A percentile compares a stretch with the other conserved stretches of the same genome.
Conservation (phyloP, 768 basidiomycete species). For the Amanita phalloides region DNA sequence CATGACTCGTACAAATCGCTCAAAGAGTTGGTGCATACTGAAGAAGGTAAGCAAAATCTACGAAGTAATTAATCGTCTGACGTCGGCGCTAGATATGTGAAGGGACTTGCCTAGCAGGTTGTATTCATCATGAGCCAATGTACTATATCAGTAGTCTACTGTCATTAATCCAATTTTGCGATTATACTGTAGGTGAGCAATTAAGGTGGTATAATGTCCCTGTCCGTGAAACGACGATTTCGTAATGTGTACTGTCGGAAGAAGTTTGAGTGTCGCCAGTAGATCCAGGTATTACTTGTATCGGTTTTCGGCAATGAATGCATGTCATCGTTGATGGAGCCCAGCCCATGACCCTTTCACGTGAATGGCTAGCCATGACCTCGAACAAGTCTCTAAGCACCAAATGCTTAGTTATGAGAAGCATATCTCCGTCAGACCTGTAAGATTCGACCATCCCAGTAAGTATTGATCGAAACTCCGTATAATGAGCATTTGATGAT, state of each 20-base stretch:
- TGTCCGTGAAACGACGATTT: conserved; percentile 44
- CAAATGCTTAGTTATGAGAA: conserved; percentile 74
- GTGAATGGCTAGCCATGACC: conserved; percentile 47
- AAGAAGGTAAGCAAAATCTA: conserved; percentile 17
- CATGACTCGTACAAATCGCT: conserved; percentile 45
- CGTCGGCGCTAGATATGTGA: neutral
- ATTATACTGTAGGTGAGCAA: conserved; percentile 21
- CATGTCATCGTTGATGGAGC: conserved; percentile 38
- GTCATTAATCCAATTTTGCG: neutral
- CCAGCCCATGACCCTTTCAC: conserved; percentile 57
- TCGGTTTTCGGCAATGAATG: conserved; percentile 36
- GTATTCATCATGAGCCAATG: neutral
- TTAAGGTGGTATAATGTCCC: conserved; percentile 46
- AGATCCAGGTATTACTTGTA: conserved; percentile 17
- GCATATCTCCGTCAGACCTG: conserved; percentile 82
- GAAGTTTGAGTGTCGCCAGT: neutral
- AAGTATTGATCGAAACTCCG: conserved; percentile 85
- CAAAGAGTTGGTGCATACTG: conserved; percentile 46
- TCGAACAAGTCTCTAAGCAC: conserved; percentile 77
- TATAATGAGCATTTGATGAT: conserved; percentile 60
- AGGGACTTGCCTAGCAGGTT: neutral
- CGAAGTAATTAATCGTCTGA: neutral
- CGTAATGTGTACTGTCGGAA: conserved; percentile 12
- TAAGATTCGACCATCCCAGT: conserved; percentile 96
- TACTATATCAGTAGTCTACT: neutral